These are phyloP conservation scores for Leccinum boreale DNA, from an alignment of 768 basidiomycete genomes.

Conservation along the genomic window DNA sequence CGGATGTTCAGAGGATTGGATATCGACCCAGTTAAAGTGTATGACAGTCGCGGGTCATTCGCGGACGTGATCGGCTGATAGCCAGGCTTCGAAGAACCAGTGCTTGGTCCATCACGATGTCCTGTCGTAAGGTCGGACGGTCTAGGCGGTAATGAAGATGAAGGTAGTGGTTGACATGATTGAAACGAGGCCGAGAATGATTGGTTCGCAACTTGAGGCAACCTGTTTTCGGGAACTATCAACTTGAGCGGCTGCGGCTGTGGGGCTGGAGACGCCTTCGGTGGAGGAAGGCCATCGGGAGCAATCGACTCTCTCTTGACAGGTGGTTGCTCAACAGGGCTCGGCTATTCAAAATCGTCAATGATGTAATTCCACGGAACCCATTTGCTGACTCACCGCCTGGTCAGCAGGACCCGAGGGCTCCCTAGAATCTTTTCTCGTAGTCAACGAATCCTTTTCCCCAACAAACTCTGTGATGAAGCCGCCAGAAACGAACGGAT, in stretches of 20 bases:
- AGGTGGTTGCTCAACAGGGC: constrained; percentile 9
- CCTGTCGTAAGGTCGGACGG: constrained; percentile 12
- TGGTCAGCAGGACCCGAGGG: constrained; percentile 8
- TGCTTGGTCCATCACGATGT: constrained; percentile 11
- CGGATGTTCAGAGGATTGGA: constrained; percentile 56
- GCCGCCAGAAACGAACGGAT: constrained; percentile 52
- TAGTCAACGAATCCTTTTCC: constrained; percentile 20
- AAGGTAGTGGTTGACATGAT: constrained; percentile 6
- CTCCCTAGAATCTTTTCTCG: constrained; percentile 21
- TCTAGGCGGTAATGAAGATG: constrained; percentile 15
- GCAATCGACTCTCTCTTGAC: constrained; percentile 22
- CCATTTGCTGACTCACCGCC: constrained; percentile 9
- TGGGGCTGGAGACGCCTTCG: constrained; percentile 8
- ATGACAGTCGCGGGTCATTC: constrained; percentile 32
- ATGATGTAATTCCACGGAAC: not conserved
- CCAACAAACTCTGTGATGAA: constrained; percentile 45
- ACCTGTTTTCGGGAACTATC: constrained; percentile 11
- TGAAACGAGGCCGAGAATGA: constrained; percentile 14
- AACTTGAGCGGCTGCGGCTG: constrained; percentile 7
- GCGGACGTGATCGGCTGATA: constrained; percentile 30
- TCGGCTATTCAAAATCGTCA: constrained; percentile 12
- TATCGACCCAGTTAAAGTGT: constrained; percentile 40
- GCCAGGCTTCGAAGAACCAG: constrained; percentile 19
- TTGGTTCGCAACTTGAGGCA: constrained; percentile 3
- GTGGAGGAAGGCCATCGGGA: constrained; percentile 11